Evolutionary conservation across 179 eudicot genomes (phyloP), one percentile per base, ranked within the genome.

Genomic region (Sideroxylon spinosum): DNA sequence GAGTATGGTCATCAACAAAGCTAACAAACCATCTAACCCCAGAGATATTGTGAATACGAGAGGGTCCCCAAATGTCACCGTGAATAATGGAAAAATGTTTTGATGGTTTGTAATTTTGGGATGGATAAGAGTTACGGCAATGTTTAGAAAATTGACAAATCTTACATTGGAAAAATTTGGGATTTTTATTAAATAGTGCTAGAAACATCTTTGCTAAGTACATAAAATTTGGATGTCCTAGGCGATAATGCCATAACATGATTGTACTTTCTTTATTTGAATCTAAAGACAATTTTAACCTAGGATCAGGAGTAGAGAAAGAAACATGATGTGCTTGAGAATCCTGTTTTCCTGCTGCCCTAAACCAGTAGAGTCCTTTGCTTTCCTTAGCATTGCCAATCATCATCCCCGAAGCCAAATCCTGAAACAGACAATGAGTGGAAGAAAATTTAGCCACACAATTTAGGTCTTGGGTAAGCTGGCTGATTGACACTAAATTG

Each of bases 1-100:
- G 4, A 0, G 78, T 61, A n/a, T 49, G 56, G 62, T 75, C 69
- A 65, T 75, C 57, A 74, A 59, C 44, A 29, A 74, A 74, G 16
- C 56, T 22, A 1, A 74, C 68, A 60, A 74, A 74, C 77, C 77
- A 37, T 2, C 66, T 7, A 26, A 25, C 23, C 17, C 78, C 28
- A 19, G 32, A 37, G 17, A 75, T 23, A 23, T 76, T 64, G 6
- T 10, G 0, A 0, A 65, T 50, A 2, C 17, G 22, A 22, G 78
- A 76, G 8, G 78, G 78, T 4, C 61, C 71, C 61, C 71, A 76
- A 0, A 76, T 7, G 13, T 76, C 72, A 65, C 26, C 8, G 29
- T 75, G 70, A 76, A 76, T 76, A 23, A 76, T 7, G 7, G 71
- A 46, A 19, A 52, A 67, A 13, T 16, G 73, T 23, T 66, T 29